phyloP scores from a whole-genome alignment of 2,329 filamentous ascomycete genomes.

The Fusarium temperatum region DNA sequence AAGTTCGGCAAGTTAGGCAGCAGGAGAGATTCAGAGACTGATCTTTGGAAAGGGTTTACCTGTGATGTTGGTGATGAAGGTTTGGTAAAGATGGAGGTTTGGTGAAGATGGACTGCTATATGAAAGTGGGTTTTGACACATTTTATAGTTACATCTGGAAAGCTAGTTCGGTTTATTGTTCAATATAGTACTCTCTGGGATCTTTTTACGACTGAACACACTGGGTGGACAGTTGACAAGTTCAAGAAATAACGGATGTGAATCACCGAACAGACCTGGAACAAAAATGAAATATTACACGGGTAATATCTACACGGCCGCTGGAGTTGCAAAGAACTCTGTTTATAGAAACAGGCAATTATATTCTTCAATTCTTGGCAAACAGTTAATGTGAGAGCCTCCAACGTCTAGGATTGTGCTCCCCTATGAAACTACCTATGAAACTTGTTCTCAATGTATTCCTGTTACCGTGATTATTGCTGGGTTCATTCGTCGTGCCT shows the following conservation, averaged over 20 bases:
- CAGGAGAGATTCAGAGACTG: neutral
- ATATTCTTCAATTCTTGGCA: too few relatives aligned
- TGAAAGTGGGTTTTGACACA: too few relatives aligned
- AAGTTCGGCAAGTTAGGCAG: too few relatives aligned
- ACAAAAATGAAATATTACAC: accelerated
- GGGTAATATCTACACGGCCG: accelerated
- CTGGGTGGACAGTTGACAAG: neutral
- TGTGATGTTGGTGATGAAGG: too few relatives aligned
- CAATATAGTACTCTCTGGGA: accelerated
- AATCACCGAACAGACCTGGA: neutral
- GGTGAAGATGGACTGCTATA: neutral
- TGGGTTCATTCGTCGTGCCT: accelerated
- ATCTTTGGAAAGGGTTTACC: neutral
- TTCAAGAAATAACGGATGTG: neutral
- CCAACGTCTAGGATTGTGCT: accelerated
- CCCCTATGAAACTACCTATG: accelerated
- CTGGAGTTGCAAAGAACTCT: too few relatives aligned
- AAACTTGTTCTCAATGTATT: accelerated
- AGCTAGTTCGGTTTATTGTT: neutral
- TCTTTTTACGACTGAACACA: too few relatives aligned
- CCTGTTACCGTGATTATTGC: neutral
- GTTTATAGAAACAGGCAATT: accelerated
- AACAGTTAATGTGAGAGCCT: accelerated
- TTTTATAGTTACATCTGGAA: neutral
- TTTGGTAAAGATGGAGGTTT: too few relatives aligned